Evolutionary conservation across 2,329 filamentous ascomycete genomes (phyloP).

Genomic region (Proliferodiscus dingleyae): DNA sequence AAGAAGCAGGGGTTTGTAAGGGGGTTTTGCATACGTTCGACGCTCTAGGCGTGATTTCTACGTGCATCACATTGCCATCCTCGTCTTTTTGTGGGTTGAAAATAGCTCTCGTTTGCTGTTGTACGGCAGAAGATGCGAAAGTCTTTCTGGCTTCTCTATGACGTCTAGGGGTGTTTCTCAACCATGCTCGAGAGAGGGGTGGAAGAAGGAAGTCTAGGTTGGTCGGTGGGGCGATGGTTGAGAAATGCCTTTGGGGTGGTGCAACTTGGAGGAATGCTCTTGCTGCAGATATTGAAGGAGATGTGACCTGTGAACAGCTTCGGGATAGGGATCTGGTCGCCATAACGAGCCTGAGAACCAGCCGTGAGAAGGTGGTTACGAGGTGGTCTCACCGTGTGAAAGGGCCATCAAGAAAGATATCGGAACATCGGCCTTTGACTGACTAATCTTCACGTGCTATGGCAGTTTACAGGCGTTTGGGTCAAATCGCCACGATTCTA

Average conservation of each 20-base stretch:
- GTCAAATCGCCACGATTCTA: no score
- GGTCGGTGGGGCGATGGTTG: conserved; percentile 18
- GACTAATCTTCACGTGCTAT: background rate
- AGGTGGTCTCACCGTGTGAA: background rate
- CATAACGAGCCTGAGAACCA: conserved; percentile 17
- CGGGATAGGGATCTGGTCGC: conserved; percentile 21
- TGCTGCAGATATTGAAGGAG: conserved; percentile 18
- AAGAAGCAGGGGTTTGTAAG: background rate
- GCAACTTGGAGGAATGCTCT: conserved; percentile 27
- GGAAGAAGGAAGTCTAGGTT: conserved; percentile 29
- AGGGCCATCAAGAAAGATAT: background rate
- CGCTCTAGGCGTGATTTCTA: conserved; percentile 81
- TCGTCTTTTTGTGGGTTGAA: conserved; percentile 76
- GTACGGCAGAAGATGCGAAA: conserved; percentile 20
- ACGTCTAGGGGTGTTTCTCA: background rate
- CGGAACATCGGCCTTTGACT: background rate
- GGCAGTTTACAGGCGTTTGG: no score
- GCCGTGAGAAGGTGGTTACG: background rate
- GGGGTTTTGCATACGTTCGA: conserved; percentile 56
- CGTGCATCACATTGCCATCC: conserved; percentile 74
- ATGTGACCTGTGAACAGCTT: conserved; percentile 17
- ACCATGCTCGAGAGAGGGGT: conserved; percentile 1
- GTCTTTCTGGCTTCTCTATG: conserved; percentile 5
- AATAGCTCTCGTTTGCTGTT: conserved; percentile 42
- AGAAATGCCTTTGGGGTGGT: conserved; percentile 19